Evolutionary conservation across 169 alveolate genomes (phyloP).

Genomic region (Plasmodium reichenowi): DNA sequence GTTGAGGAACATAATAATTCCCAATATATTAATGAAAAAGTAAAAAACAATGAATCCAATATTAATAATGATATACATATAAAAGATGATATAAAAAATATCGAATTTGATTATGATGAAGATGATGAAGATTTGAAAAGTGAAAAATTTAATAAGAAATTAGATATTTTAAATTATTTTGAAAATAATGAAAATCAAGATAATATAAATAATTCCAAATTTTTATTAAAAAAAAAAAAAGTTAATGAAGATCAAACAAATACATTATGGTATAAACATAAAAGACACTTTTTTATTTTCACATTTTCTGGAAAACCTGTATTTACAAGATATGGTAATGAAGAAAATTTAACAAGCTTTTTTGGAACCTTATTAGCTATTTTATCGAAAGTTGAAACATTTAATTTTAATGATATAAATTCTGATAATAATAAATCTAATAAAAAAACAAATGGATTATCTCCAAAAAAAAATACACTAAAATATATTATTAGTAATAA

Average conservation of each 20-base stretch:
- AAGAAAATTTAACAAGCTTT: constrained; percentile 78
- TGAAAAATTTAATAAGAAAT: constrained; percentile 27
- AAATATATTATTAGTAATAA: constrained; percentile 80
- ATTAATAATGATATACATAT: no score
- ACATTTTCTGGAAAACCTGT: constrained; percentile 90
- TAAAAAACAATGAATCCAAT: no score
- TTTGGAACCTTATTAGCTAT: constrained; percentile 86
- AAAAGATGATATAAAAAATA: no score
- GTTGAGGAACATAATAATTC: no score
- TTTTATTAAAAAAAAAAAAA: constrained; percentile 52
- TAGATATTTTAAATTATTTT: constrained; percentile 21
- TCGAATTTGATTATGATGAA: constrained; percentile 1
- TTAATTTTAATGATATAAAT: constrained; percentile 61
- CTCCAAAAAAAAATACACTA: constrained; percentile 53
- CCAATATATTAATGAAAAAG: no score
- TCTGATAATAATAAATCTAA: constrained; percentile 60
- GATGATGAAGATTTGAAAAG: constrained; percentile 16
- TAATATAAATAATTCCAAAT: constrained; percentile 53
- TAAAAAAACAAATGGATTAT: constrained; percentile 22
- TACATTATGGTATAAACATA: constrained; percentile 81
- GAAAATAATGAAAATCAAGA: constrained; percentile 39
- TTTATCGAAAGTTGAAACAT: constrained; percentile 84
- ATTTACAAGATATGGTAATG: constrained; percentile 88
- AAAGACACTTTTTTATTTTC: constrained; percentile 88
- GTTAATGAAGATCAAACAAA: constrained; percentile 78